Base-by-base conservation (phyloP, 495 filamentous ascomycete genomes). In the Apodospora peruviana region DNA sequence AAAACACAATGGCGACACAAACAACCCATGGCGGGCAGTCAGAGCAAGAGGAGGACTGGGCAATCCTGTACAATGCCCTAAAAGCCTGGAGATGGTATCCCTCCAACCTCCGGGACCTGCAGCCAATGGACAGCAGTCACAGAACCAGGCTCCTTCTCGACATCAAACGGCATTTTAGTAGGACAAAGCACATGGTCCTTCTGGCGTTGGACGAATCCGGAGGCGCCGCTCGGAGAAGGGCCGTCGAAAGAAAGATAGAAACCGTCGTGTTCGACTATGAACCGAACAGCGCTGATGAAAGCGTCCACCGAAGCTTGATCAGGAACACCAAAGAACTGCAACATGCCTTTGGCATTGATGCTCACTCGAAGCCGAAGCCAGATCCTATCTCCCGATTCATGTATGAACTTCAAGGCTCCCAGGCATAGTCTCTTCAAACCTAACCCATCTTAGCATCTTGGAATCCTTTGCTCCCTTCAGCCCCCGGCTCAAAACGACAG, bases 381-480 rank as follows among this genome's bases (percentile, higher is more conserved):
- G 46, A 48, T 21, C 46, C 46, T 16, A 35, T 48, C 11, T 48
- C 24, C 23, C 21, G 46, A 21, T 41, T 48, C 37, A 48, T 48
- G 46, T 48, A 21, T 19, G 45, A 27, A 24, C 12, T 9, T 21
- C 8, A 17, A 14, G 3, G 14, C 43, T 23, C 7, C n/a, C 43
- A 34, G 24, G 22, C 19, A 3, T 43, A 19, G 14, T 21, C 12
- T 29, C 9, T 19, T 4, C 7, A 42, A 23, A 7, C 39, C 16
- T 29, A 11, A 34, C 19, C 14, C 7, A 44, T 4, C 10, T 24
- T 18, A 48, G 46, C 23, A 21, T 41, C n/a, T 22, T 48, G 5
- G 36, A 48, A n/a, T 39, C 37, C 2, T 38, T 19, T 8, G 45
- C 18, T 18, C 23, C 37, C 10, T 22, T 14, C 9, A 38, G 35